These are phyloP conservation scores for Lantana camara DNA, from an alignment of 257 asterid genomes.

Conservation along the genomic window DNA sequence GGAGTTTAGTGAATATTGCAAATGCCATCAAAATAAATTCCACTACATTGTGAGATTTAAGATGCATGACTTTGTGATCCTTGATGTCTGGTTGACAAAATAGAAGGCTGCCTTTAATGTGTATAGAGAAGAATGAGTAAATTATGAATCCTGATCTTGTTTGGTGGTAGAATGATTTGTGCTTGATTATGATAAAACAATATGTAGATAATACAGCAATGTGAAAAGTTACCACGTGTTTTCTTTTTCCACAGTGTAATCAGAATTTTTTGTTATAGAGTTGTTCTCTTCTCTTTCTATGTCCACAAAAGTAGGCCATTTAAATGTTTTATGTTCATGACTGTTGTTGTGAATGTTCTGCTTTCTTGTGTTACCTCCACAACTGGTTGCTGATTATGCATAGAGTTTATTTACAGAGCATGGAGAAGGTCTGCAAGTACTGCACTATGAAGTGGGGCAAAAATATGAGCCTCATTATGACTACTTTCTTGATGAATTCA, in stretches of 20 bases:
- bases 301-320: not conserved
- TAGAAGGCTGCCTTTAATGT: too few species aligned
- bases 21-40: not conserved
- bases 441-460: constrained; percentile 76
- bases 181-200: not conserved
- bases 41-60: not conserved
- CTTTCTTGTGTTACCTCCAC: not conserved
- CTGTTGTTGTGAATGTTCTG: not conserved
- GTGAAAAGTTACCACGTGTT: too few species aligned
- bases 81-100: not conserved
- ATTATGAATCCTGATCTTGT: too few species aligned
- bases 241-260: not conserved
- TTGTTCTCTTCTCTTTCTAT: not conserved
- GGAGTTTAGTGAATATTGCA: not conserved
- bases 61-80: not conserved
- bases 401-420: constrained; percentile 48
- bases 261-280: not conserved
- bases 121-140: too few species aligned
- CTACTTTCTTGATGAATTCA: constrained; percentile 55
- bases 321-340: not conserved
- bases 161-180: constrained; percentile 4
- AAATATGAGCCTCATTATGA: constrained; percentile 75
- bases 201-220: not conserved
- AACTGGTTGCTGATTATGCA: constrained; percentile 18
- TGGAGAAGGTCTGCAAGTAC: constrained; percentile 73